Evolutionary conservation across 2,329 filamentous ascomycete species (phyloP).

Genomic region (Alternaria burnsii): DNA sequence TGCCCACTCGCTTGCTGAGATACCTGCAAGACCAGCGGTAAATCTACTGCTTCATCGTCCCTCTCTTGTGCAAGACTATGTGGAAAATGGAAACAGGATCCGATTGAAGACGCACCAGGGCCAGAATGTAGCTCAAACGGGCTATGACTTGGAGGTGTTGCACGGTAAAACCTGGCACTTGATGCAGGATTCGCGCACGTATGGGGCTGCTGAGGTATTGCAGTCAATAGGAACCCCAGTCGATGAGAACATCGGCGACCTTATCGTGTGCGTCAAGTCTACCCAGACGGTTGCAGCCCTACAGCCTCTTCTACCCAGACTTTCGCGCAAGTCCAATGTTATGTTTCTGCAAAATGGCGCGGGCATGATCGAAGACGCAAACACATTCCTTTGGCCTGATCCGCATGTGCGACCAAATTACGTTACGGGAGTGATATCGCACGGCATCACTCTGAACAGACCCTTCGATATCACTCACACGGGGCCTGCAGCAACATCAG

Average conservation of each 20-base stretch:
- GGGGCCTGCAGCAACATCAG: slow-evolving; percentile 5
- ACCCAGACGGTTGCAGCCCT: slow-evolving; percentile 10
- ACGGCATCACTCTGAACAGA: slow-evolving; percentile 9
- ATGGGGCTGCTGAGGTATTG: neutral
- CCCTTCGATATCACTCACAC: slow-evolving; percentile 13
- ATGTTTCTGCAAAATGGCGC: slow-evolving; percentile 12
- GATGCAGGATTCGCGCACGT: neutral
- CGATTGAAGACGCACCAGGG: slow-evolving; percentile 9
- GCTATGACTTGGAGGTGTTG: slow-evolving; percentile 12
- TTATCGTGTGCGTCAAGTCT: slow-evolving; percentile 21
- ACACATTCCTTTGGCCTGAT: slow-evolving; percentile 1
- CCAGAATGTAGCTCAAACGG: neutral
- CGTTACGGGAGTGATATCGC: slow-evolving; percentile 5
- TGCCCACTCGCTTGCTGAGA: slow-evolving; percentile 18
- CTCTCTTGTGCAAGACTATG: slow-evolving; percentile 8
- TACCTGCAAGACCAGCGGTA: slow-evolving; percentile 2
- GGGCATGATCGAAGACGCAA: slow-evolving; percentile 14
- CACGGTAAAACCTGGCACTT: neutral
- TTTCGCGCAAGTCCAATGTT: neutral
- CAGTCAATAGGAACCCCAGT: neutral
- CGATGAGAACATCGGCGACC: slow-evolving; percentile 8
- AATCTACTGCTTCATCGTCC: slow-evolving; percentile 11
- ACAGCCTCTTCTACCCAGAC: slow-evolving; percentile 7
- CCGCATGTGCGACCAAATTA: slow-evolving; percentile 6
- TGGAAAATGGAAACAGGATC: neutral